Evolutionary conservation across 306 rosid genomes (phyloP).

Genomic region (Pueraria montana): DNA sequence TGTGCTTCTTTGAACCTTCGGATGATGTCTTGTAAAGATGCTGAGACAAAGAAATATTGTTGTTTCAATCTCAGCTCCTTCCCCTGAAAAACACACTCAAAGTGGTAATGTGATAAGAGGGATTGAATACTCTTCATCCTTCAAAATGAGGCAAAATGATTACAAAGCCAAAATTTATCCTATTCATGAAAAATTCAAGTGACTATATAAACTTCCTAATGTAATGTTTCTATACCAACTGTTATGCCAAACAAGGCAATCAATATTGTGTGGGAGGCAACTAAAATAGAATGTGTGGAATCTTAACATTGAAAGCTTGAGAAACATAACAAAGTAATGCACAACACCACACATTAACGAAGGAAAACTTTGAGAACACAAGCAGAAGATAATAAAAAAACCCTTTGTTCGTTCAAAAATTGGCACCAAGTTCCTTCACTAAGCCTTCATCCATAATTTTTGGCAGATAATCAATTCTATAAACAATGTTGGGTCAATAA

Average conservation of each 20-base stretch:
- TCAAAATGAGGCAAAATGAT: conserved; percentile 7
- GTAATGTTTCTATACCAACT: conserved; percentile 17
- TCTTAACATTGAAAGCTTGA: conserved; percentile 21
- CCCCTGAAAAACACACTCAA: conserved; percentile 62
- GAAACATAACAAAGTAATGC: conserved; percentile 36
- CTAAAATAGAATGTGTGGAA: conserved; percentile 27
- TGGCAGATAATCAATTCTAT: conserved; percentile 41
- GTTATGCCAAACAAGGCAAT: conserved; percentile 24
- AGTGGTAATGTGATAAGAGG: conserved; percentile 29
- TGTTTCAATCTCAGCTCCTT: conserved; percentile 81
- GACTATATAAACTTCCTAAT: conserved; percentile 25
- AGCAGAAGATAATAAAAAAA: conserved; percentile 21
- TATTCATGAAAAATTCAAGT: conserved; percentile 39
- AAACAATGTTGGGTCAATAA: conserved; percentile 13
- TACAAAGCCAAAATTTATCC: conserved; percentile 23
- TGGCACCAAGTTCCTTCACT: conserved; percentile 14
- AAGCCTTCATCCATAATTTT: conserved; percentile 22
- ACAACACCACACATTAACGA: conserved; percentile 34
- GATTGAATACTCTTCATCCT: conserved; percentile 17
- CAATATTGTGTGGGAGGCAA: conserved; percentile 32
- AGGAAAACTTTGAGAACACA: conserved; percentile 34
- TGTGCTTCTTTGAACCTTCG: conserved; percentile 80
- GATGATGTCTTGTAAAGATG: conserved; percentile 79
- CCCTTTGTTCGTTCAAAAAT: not conserved
- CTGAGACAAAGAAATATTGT: conserved; percentile 79